Percentiles rank a stretch among this genome's conserved stretches.
Conservation (phyloP, 2,329 filamentous ascomycete genomes). For the Daldinia eschscholtzii region DNA sequence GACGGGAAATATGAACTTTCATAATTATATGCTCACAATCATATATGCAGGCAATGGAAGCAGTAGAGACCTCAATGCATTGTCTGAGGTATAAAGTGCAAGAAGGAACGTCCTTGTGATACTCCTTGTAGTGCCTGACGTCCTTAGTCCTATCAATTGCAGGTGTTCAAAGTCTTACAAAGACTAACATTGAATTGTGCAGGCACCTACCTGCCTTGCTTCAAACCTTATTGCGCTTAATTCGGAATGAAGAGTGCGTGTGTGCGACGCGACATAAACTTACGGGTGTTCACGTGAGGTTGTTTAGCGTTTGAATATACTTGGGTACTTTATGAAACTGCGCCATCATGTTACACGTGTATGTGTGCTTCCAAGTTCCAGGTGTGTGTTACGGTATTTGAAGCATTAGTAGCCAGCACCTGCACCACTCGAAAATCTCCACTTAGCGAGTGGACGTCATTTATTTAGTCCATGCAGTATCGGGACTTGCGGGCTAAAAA, state of each 20-base stretch:
- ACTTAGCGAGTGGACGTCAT: slow-evolving; percentile 45
- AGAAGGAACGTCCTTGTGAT: slow-evolving; percentile 17
- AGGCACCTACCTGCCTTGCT: background rate
- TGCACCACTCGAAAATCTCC: slow-evolving; percentile 7
- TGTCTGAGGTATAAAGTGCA: slow-evolving; percentile 9
- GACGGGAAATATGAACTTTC: slow-evolving; percentile 13
- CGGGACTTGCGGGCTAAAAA: slow-evolving; percentile 28
- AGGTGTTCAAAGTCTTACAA: background rate
- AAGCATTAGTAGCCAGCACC: background rate
- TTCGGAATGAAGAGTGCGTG: background rate
- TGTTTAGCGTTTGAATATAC: background rate
- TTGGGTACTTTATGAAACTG: slow-evolving; percentile 12
- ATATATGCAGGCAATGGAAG: slow-evolving; percentile 1
- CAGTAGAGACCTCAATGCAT: slow-evolving; percentile 17
- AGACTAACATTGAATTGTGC: slow-evolving; percentile 4
- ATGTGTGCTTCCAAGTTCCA: background rate
- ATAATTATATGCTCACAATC: background rate
- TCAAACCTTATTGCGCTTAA: slow-evolving; percentile 7
- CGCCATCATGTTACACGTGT: slow-evolving; percentile 1
- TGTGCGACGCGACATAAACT: slow-evolving; percentile 42
- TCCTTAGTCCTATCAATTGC: background rate
- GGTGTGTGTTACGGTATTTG: slow-evolving; percentile 9
- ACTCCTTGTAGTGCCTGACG: slow-evolving; percentile 19
- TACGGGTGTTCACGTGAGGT: slow-evolving; percentile 49
- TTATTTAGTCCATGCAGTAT: slow-evolving; percentile 41